Evolutionary conservation across 2,329 filamentous ascomycete genomes (phyloP).

Genomic region (Helotiales sp.): DNA sequence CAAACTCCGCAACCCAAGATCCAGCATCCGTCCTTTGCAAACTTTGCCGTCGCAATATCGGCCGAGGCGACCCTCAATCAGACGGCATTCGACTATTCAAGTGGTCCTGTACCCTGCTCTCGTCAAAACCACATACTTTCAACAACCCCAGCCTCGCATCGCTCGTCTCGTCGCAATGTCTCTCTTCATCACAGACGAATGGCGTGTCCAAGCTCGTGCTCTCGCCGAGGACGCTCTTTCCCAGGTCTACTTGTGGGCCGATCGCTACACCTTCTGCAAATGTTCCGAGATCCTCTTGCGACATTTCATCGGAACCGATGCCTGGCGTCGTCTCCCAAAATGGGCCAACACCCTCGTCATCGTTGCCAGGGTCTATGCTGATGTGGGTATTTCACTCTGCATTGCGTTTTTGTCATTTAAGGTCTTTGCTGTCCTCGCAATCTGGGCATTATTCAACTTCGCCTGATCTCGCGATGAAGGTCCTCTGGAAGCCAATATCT

Average conservation of each 20-base stretch:
- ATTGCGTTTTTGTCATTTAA: not conserved
- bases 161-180: not conserved
- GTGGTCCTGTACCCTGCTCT: slow-evolving; percentile 33
- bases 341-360: not conserved
- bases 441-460: not conserved
- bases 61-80: slow-evolving; percentile 34
- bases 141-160: not conserved
- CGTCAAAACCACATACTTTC: not conserved
- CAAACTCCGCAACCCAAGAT: slow-evolving; percentile 9
- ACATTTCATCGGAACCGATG: not conserved
- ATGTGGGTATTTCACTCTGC: slow-evolving; percentile 22
- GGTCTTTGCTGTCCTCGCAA: slow-evolving; percentile 4
- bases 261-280: not conserved
- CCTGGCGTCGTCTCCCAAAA: not conserved
- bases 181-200: not conserved
- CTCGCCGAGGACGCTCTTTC: not conserved
- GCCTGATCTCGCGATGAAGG: slow-evolving; percentile 36
- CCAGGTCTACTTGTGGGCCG: no score
- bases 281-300: not conserved
- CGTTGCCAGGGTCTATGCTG: slow-evolving; percentile 7
- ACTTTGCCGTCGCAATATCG: slow-evolving; percentile 34
- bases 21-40: slow-evolving; percentile 32
- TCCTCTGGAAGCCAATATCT: slow-evolving; percentile 35
- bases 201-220: not conserved
- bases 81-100: slow-evolving; percentile 39